Conservation (phyloP, 441 rosid species). For the Erodium trifolium region DNA sequence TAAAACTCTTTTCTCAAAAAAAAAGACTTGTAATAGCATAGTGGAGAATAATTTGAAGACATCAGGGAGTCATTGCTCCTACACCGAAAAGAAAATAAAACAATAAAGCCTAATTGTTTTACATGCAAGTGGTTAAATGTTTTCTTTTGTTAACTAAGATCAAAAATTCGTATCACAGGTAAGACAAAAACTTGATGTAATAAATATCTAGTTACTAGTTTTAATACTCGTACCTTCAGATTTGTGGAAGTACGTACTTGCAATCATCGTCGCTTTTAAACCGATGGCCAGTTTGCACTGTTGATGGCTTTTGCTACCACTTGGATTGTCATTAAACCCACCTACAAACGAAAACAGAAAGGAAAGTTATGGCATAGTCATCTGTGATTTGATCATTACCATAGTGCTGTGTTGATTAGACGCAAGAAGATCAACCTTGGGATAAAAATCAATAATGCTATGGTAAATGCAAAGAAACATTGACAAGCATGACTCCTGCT, state of each 20-base stretch:
- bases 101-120: too few relatives aligned
- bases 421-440: background rate
- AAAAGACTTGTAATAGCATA: too few relatives aligned
- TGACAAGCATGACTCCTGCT: background rate
- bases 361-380: background rate
- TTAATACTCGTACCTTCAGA: background rate
- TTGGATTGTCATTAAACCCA: background rate
- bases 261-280: background rate
- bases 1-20: too few relatives aligned
- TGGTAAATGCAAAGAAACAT: background rate
- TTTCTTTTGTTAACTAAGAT: too few relatives aligned
- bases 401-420: background rate
- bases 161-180: too few relatives aligned
- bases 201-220: background rate
- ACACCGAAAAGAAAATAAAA: too few relatives aligned
- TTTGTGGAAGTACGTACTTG: background rate
- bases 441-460: too few relatives aligned
- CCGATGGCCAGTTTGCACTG: background rate
- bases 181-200: too few relatives aligned
- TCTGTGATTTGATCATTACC: background rate
- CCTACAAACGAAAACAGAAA: background rate
- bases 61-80: too few relatives aligned
- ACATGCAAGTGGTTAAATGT: too few relatives aligned
- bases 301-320: background rate
- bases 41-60: too few relatives aligned